Base-by-base conservation (phyloP, 306 rosid species). In the Castanospermum australe region DNA sequence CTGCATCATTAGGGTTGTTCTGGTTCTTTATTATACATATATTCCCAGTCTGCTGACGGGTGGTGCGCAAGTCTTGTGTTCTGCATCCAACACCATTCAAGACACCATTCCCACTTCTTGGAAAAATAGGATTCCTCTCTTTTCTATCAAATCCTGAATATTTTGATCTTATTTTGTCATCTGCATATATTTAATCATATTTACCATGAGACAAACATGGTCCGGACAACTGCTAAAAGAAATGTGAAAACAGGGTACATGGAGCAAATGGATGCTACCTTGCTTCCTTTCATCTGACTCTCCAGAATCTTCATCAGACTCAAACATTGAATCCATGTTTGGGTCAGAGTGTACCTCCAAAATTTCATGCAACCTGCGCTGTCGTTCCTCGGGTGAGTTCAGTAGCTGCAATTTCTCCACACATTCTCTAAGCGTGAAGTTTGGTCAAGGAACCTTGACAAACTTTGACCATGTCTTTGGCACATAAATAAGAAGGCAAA, bases 311-410 rank as follows among this genome's bases (percentile, higher is more conserved):
- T 86, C 95, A 81, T 89, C 95, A 48, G 92, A 87, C 73, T 87
- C 94, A 12, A 62, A 87, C 87, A 81, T 82, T 38, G 92, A 92
- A 80, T 93, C 92, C 89, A 87, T 81, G 65, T 81, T 89, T 79
- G 94, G 94, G 84, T 95, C 97, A 51, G 91, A 68, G 89, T 85
- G 92, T 57, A 95, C 87, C 70, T 79, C 88, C 2, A 89, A 93
- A 84, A 85, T 76, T 81, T 91, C 92, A 41, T 28, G 71, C 73
- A 93, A 84, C 88, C 96, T 90, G 79, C 85, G 86, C 66, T 89
- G 92, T 11, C 72, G 88, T 75, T 93, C 98, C 84, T 91, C 97
- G 1, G 82, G 87, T 9, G 94, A 93, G 79, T 83, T 89, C 75
- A 93, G 83, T 76, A 76, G 86, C 83, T 89, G 94, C 84, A 95